Evolutionary conservation across 2,329 filamentous ascomycete genomes (phyloP), one percentile per base, ranked within the genome.

Genomic region (Monilinia polystroma): DNA sequence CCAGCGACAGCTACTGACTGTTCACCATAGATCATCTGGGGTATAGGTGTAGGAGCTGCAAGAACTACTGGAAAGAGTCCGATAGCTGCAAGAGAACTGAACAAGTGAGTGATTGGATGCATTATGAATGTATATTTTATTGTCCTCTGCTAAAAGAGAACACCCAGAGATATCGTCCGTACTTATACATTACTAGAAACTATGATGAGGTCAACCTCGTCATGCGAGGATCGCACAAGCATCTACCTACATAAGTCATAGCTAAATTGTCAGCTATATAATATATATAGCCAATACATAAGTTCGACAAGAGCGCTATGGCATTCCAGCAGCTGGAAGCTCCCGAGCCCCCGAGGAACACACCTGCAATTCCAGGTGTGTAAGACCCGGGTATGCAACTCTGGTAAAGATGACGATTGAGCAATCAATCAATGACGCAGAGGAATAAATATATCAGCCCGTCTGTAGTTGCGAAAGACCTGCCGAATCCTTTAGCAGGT

Each of bases 1-100:
- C 80, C 81, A 11, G 74, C 81, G 8, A 82, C 79, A 1, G 78
- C 72, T 2, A 79, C 80, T 2, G 72, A 74, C 67, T 82, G 82
- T 64, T 80, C 79, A 7, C 76, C 80, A 66, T 80, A 80, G 45
- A 76, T 77, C 72, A 81, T 78, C 64, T 73, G 71, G 63, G 70
- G 71, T 7, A 66, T 53, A 47, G 64, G 70, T 2, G 69, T 57
- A 47, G 64, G 64, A 52, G 52, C 35, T 41, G 70, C 67, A 14
- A 70, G 43, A 29, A 64, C 45, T 45, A 49, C 41, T 32, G 69
- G 59, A 23, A 72, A 35, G 29, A 72, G 47, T 7, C 67, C 67
- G 35, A 57, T 29, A 52, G 59, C 60, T 57, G 55, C 66, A 23
- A 72, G 18, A 51, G 59, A n/a, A 43, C 43, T 26, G n/a, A 70